Conservation (phyloP, 306 rosid species). For the Malus sieversii region DNA sequence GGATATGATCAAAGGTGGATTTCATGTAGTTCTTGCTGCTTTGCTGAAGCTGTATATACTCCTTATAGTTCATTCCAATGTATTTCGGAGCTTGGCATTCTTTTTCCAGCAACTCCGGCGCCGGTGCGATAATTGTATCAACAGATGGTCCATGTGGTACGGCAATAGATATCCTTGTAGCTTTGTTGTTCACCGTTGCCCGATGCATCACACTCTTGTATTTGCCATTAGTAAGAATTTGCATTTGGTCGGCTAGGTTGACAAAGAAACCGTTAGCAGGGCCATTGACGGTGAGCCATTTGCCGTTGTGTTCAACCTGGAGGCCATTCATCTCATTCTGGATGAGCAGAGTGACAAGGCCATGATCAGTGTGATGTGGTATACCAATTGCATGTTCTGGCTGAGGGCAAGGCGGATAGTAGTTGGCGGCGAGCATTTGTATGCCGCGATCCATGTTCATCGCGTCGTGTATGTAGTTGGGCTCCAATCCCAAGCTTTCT, state of each 20-base stretch:
- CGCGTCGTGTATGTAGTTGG: slow-evolving; percentile 13
- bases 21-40: slow-evolving; percentile 9
- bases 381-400: slow-evolving; percentile 22
- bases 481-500: slow-evolving; percentile 20
- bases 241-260: slow-evolving; percentile 15
- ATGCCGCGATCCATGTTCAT: slow-evolving; percentile 9
- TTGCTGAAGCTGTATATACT: slow-evolving; percentile 32
- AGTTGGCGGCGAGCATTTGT: slow-evolving; percentile 8
- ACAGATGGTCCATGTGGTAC: slow-evolving; percentile 37
- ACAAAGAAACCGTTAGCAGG: slow-evolving; percentile 14
- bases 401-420: slow-evolving; percentile 26
- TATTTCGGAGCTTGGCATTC: slow-evolving; percentile 29
- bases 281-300: slow-evolving; percentile 12
- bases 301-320: slow-evolving; percentile 15
- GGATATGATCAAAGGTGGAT: slow-evolving; percentile 18
- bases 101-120: slow-evolving; percentile 27
- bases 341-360: slow-evolving; percentile 7
- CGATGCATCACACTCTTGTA: slow-evolving; percentile 46
- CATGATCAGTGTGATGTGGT: slow-evolving; percentile 19
- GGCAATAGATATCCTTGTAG: slow-evolving; percentile 41
- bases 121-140: slow-evolving; percentile 41
- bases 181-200: slow-evolving; percentile 35
- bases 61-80: slow-evolving; percentile 26
- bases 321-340: slow-evolving; percentile 24
- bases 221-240: slow-evolving; percentile 43